Base-by-base conservation (phyloP, 306 rosid genomes). In the Dryas drummondii region DNA sequence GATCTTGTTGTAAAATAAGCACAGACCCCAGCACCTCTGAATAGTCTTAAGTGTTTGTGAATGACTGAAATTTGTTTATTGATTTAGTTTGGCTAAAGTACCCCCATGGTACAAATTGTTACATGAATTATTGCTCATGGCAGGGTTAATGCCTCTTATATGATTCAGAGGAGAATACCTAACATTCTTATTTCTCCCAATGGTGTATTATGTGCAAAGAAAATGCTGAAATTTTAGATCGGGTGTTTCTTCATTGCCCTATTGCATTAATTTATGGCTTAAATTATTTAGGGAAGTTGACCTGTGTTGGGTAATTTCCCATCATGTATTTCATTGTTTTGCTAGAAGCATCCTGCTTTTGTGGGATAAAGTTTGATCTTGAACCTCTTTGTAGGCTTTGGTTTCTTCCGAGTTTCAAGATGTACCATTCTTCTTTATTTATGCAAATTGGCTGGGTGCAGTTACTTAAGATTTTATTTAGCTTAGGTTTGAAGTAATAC, bases 381-480 rank as follows among this genome's bases (percentile, higher is more conserved):
- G 1, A 26, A 44, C 32, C 12, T 41, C 49, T 40, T 41, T 37
- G 37, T 4, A 41, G 49, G 12, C 27, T 41, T 63, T 63, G 37
- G 51, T 9, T 63, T n/a, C 40, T n/a, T 12, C 42, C 4, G 9
- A 44, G 37, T 65, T 45, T 65, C 51, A 65, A n/a, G 37, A 9
- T 1, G 16, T 45, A 45, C 7, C 8, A 41, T 65, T 65, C 51
- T n/a, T 4, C 51, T 65, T 62, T 65, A 22, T 12, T 62, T 16
- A 8, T 16, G 69, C 70, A 65, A 45, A 44, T 63, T 6, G 49
- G 52, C 51, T 7, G 27, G 51, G n/a, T 65, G 70, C 11, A 42
- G 26, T 44, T 32, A n/a, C 44, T 63, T 40, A 16, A 63, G 26
- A 63, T 63, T 65, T 44, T 65, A 19, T 65, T 65, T 65, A n/a